Evolutionary conservation across 805 yeast genomes (phyloP).

Genomic region (Hanseniaspora hatyaiensis): DNA sequence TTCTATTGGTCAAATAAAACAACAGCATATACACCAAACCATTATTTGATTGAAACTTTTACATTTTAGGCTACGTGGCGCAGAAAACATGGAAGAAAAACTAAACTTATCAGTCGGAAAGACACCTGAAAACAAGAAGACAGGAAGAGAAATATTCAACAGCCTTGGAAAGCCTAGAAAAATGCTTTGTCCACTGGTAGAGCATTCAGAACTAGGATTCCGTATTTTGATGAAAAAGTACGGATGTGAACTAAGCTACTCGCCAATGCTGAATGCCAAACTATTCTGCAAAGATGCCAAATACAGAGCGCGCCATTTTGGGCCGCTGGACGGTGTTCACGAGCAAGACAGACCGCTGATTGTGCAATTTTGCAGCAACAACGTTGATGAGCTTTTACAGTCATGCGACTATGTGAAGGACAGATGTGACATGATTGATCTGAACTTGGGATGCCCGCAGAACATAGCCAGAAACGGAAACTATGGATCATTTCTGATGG

Average conservation of each 20-base stretch:
- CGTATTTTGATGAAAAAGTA: conserved; percentile 69
- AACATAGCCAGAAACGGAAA: conserved; percentile 92
- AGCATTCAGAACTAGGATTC: conserved; percentile 94
- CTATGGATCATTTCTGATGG: conserved; percentile 93
- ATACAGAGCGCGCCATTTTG: conserved; percentile 65
- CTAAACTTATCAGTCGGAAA: background rate
- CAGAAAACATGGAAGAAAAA: background rate
- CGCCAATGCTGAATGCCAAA: conserved; percentile 95
- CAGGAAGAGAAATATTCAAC: conserved; percentile 61
- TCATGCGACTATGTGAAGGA: conserved; percentile 78
- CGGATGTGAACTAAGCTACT: conserved; percentile 89
- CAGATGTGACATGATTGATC: conserved; percentile 88
- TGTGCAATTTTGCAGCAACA: conserved; percentile 95
- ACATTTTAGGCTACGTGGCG: no score
- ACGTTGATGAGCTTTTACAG: conserved; percentile 64
- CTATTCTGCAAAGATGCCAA: conserved; percentile 74
- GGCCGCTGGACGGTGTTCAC: conserved; percentile 60
- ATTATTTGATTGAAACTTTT: no score
- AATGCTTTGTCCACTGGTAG: conserved; percentile 98
- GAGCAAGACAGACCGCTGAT: conserved; percentile 62
- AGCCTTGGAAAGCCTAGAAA: conserved; percentile 63
- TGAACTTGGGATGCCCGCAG: conserved; percentile 95
- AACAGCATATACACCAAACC: no score
- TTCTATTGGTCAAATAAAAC: no score
- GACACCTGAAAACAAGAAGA: background rate